Evolutionary conservation across 495 filamentous ascomycete species (phyloP), one percentile per base, ranked within the genome.

Genomic region (Cercophora sp.): DNA sequence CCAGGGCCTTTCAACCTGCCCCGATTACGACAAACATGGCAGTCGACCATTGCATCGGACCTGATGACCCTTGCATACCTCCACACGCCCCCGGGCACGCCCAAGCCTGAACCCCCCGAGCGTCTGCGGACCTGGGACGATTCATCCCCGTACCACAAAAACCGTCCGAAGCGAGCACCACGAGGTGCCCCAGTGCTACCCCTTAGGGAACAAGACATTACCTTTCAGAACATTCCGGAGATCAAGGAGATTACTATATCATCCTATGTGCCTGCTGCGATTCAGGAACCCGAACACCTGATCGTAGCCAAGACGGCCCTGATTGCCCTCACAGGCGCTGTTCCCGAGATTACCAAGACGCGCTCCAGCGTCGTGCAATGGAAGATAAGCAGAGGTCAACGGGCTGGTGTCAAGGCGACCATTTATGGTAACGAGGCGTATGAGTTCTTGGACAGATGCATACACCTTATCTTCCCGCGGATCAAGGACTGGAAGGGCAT

Each of bases 401-500:
- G 74, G 82, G 46, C 81, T 72, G 60, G 83, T 81, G 67, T 93
- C 79, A 72, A 78, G 58, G 83, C 81, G 19, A 81, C 86, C 32
- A 63, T 97, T 39, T 69, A 75, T 25, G 87, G 89, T 13, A 85
- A 93, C 68, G 80, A 85, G 43, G 91, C 95, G 64, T 90, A 87
- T 54, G 81, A 94, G 65, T 97, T 97, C 68, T 58, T 98, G 34
- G 82, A 88, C 44, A 91, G 91, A 72, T 68, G 86, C 57, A 75
- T 96, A 32, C 86, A 96, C 69, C 73, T 96, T 4, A 94, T 98
- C 6, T 75, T 96, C 65, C 93, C 93, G 44, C 84, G 83, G 60
- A 91, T 97, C 60, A 98, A 96, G 77, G 93, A 98, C 51, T 98
- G 89, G 83, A 77, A 78, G 50, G 93, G 93, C 51, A 76, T 96